phyloP scores from a whole-genome alignment of 768 basidiomycete species.

The Austroboletus eburneus region DNA sequence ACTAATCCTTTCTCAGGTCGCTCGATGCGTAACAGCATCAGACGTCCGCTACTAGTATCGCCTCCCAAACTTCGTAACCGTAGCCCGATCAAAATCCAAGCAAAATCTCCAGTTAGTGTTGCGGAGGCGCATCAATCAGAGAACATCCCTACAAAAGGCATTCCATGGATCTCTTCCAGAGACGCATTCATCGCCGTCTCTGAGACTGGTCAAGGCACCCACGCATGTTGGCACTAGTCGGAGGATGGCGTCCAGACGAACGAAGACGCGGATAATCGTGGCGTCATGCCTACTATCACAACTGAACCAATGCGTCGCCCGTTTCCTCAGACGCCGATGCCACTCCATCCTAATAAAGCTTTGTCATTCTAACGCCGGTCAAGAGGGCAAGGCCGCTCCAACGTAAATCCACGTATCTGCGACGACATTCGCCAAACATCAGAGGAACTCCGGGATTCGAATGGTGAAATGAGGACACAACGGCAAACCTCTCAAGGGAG shows the following conservation, averaged over 20 bases:
- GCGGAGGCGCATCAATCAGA: neutral
- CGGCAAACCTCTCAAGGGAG: conserved; percentile 23
- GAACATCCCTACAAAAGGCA: neutral
- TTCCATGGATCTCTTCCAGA: conserved; percentile 19
- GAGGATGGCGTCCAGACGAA: conserved; percentile 5
- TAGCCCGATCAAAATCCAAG: too few species aligned
- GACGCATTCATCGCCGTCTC: conserved; percentile 18
- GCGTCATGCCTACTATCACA: conserved; percentile 2
- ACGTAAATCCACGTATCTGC: conserved; percentile 22
- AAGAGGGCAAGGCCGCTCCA: conserved; percentile 27
- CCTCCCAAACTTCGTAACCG: conserved; percentile 6
- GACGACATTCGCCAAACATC: conserved; percentile 19
- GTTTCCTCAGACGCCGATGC: conserved; percentile 21
- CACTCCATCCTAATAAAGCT: conserved; percentile 21
- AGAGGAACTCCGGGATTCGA: conserved; percentile 8
- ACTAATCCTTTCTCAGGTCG: conserved; percentile 14
- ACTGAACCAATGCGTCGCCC: neutral
- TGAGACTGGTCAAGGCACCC: conserved; percentile 18
- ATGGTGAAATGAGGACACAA: conserved; percentile 11
- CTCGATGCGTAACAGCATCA: conserved; percentile 20
- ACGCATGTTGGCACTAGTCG: conserved; percentile 18
- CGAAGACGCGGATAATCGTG: conserved; percentile 8
- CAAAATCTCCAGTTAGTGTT: too few species aligned
- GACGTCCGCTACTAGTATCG: conserved; percentile 9
- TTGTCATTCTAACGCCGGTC: conserved; percentile 28